Base-by-base conservation (phyloP, 345 rosid genomes). In the Eucalyptus rudis region DNA sequence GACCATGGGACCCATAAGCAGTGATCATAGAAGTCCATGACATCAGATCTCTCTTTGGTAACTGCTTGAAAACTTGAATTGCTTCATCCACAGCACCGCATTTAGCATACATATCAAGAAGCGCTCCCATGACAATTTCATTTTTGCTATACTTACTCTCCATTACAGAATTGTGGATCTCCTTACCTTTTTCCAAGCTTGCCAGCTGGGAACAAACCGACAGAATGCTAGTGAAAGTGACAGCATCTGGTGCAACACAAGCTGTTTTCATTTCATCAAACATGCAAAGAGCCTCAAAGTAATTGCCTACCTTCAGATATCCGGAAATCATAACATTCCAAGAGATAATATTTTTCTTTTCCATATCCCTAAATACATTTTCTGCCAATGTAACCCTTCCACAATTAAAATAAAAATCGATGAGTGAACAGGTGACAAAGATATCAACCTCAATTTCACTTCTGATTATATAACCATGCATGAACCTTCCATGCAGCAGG, bases 71-170 rank as follows among this genome's bases (percentile, higher is more conserved):
- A 64, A 95, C 92, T 52, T 44, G 50, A 24, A 87, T 81, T 25
- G 97, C 98, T 86, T 94, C 93, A 89, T 94, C 93, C 27, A 96
- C 92, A 33, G 96, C 95, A n/a, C 99, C 98, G 51, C 99, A 96
- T 93, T 96, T 96, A 40, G 97, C 95, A 89, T 95, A 96, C 97
- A 96, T 95, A 91, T 96, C 97, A 27, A 96, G 95, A 68, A 96
- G 95, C 29, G 97, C 96, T 50, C 96, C 95, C 95, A 92, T 94
- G 89, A 95, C 93, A 66, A 94, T 68, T 88, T 92, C 92, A 85
- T 94, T 94, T 56, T 58, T 54, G 59, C 94, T 92, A n/a, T 94
- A 86, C 49, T 87, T 83, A 64, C 50, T 91, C 79, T 89, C 93
- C 13, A 43, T 62, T 62, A 96, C 86, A 52, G 80, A 89, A 19